These are phyloP conservation scores for Trypanosomatidae sp. DNA, from an alignment of 208 protist genomes.

Conservation along the genomic window DNA sequence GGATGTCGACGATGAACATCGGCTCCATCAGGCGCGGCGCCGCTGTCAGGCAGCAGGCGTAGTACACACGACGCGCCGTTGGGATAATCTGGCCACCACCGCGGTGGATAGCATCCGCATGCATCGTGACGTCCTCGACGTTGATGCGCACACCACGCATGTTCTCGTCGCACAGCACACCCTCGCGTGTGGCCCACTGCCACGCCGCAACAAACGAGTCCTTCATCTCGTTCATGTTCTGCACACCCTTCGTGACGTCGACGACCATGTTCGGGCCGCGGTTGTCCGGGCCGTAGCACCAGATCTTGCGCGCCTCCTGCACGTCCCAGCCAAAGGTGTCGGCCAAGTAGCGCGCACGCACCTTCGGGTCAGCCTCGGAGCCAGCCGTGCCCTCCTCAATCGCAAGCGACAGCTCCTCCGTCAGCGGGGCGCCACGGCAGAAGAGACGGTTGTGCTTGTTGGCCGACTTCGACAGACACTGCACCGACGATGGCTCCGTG, in stretches of 20 bases:
- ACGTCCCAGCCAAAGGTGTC: slow-evolving; percentile 90
- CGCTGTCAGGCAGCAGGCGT: slow-evolving; percentile 90
- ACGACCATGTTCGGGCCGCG: slow-evolving; percentile 95
- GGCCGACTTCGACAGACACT: slow-evolving; percentile 69
- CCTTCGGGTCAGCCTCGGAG: slow-evolving; percentile 88
- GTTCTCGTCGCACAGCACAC: slow-evolving; percentile 90
- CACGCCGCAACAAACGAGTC: slow-evolving; percentile 94
- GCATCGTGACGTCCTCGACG: slow-evolving; percentile 95
- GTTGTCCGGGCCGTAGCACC: slow-evolving; percentile 95
- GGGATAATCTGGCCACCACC: slow-evolving; percentile 98
- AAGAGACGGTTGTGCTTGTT: slow-evolving; percentile 99
- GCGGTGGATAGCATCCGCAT: slow-evolving; percentile 98
- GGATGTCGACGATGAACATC: slow-evolving; percentile 97
- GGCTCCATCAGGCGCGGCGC: slow-evolving; percentile 94
- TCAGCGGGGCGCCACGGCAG: slow-evolving; percentile 88
- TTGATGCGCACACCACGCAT: slow-evolving; percentile 95
- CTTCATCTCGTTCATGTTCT: slow-evolving; percentile 99
- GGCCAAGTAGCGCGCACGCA: slow-evolving; percentile 73
- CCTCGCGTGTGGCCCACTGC: slow-evolving; percentile 92
- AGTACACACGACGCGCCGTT: slow-evolving; percentile 90
- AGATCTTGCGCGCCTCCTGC: slow-evolving; percentile 95
- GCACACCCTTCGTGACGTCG: slow-evolving; percentile 94
- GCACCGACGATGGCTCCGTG: slow-evolving; percentile 88
- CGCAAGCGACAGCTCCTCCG: slow-evolving; percentile 84
- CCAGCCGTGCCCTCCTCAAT: slow-evolving; percentile 91